Percentiles rank a stretch among this genome's conserved stretches.
Conservation (phyloP, 208 protist species). For the Lotmaria passim region DNA sequence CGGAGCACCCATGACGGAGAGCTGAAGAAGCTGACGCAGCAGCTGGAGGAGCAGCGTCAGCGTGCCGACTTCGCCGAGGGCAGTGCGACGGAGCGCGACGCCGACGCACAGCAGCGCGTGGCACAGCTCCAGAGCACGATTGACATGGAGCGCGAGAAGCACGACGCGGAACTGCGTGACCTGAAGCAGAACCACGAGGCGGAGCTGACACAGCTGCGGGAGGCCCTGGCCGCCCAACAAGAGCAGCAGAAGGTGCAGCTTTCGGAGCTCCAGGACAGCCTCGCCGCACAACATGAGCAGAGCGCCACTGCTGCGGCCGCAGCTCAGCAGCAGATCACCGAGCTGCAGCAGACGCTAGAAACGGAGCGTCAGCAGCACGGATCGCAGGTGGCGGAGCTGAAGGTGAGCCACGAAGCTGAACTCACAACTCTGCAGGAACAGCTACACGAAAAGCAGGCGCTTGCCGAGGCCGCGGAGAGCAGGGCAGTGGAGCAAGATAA, state of each 20-base stretch:
- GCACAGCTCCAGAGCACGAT: too few relatives aligned
- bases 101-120: slow-evolving; percentile 1
- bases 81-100: slow-evolving; percentile 8
- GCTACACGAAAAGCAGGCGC: not conserved
- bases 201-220: too few relatives aligned
- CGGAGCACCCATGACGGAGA: too few relatives aligned
- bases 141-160: too few relatives aligned
- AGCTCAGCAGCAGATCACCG: slow-evolving; percentile 2
- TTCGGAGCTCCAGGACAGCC: slow-evolving; percentile 15
- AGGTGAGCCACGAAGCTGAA: too few relatives aligned
- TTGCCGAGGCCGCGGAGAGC: not conserved
- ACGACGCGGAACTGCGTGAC: too few relatives aligned
- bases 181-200: too few relatives aligned
- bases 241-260: not conserved
- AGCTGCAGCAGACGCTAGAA: not conserved
- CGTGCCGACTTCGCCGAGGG: slow-evolving; percentile 13
- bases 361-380: slow-evolving; percentile 12
- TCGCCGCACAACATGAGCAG: slow-evolving; percentile 6
- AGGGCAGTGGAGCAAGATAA: not conserved
- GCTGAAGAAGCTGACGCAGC: too few relatives aligned
- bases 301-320: not conserved
- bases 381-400: too few relatives aligned
- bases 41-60: slow-evolving; percentile 20
- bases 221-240: too few relatives aligned
- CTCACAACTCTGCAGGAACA: not conserved